Evolutionary conservation across 2,329 filamentous ascomycete species (phyloP).

Genomic region (Pestalotiopsis sp.): DNA sequence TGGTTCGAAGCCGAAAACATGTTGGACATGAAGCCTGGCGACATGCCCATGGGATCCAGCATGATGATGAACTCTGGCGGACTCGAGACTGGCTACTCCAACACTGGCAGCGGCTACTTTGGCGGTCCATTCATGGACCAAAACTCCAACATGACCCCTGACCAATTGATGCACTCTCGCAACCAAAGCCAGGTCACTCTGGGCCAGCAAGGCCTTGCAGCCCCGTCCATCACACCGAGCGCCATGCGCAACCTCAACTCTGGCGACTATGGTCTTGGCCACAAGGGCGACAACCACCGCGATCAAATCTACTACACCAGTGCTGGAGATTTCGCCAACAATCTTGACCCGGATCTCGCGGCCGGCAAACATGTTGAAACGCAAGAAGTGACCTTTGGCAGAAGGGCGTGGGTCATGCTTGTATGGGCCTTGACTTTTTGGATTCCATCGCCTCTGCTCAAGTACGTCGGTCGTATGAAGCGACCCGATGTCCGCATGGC

Average conservation of each 20-base stretch:
- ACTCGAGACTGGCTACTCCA: conserved; percentile 74
- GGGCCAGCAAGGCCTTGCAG: conserved; percentile 35
- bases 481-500: conserved; percentile 95
- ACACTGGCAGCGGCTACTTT: conserved; percentile 71
- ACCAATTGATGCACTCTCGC: conserved; percentile 68
- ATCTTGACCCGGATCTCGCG: conserved; percentile 76
- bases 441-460: conserved; percentile 85
- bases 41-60: conserved; percentile 30
- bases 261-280: conserved; percentile 88
- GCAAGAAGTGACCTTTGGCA: conserved; percentile 60
- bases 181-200: conserved; percentile 48
- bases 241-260: conserved; percentile 57
- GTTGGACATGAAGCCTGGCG: conserved; percentile 79
- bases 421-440: conserved; percentile 91
- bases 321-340: conserved; percentile 68
- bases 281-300: conserved; percentile 79
- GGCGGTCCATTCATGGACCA: conserved; percentile 60
- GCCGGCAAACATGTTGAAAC: conserved; percentile 77
- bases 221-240: conserved; percentile 63
- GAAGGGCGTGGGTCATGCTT: conserved; percentile 77
- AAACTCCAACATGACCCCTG: conserved; percentile 68
- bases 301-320: conserved; percentile 74
- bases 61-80: conserved; percentile 45
- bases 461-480: conserved; percentile 91
- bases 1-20: conserved; percentile 99